Percentiles rank a stretch among this genome's conserved stretches.
phyloP scores from a whole-genome alignment of 495 filamentous ascomycete genomes.

The Xylaria cubensis region DNA sequence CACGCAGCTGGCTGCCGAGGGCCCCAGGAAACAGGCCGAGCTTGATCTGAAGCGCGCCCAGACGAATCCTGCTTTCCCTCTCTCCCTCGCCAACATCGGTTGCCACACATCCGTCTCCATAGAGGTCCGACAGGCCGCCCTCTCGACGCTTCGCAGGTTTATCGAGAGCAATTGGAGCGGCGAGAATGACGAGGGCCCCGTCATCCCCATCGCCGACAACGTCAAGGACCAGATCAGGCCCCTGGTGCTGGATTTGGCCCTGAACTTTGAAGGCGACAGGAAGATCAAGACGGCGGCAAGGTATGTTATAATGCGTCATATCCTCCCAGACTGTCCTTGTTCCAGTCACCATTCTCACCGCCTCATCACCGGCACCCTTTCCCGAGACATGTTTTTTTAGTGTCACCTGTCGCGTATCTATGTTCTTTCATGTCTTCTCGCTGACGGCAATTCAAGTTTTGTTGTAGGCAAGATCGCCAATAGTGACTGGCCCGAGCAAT shows the following conservation, averaged over 20 bases:
- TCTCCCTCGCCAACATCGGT: slow-evolving; percentile 79
- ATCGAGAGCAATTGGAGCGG: slow-evolving; percentile 78
- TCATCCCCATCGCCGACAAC: slow-evolving; percentile 68
- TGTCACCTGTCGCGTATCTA: neutral
- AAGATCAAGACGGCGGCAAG: slow-evolving; percentile 85
- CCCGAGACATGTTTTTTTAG: slow-evolving; percentile 1
- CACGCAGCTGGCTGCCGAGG: slow-evolving; percentile 74
- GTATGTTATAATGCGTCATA: slow-evolving; percentile 37
- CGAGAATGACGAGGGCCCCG: slow-evolving; percentile 64
- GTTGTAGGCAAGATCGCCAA: slow-evolving; percentile 96
- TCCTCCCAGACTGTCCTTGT: neutral
- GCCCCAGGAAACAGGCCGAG: slow-evolving; percentile 80
- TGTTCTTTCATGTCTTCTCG: neutral
- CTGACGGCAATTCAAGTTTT: slow-evolving; percentile 56
- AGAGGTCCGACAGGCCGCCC: slow-evolving; percentile 80
- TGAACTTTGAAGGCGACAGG: slow-evolving; percentile 75
- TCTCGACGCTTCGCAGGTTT: slow-evolving; percentile 80
- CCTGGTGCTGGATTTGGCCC: slow-evolving; percentile 74
- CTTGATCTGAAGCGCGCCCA: slow-evolving; percentile 72
- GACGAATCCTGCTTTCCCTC: slow-evolving; percentile 70
- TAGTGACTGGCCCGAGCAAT: slow-evolving; percentile 91
- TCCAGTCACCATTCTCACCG: neutral
- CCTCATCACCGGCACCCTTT: neutral
- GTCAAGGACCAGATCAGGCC: slow-evolving; percentile 76
- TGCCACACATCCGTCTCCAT: slow-evolving; percentile 71